A percentile compares a stretch with the other conserved stretches of the same genome.
phyloP scores from a whole-genome alignment of 139 green algal species.

The Astrephomene gubernaculifera region DNA sequence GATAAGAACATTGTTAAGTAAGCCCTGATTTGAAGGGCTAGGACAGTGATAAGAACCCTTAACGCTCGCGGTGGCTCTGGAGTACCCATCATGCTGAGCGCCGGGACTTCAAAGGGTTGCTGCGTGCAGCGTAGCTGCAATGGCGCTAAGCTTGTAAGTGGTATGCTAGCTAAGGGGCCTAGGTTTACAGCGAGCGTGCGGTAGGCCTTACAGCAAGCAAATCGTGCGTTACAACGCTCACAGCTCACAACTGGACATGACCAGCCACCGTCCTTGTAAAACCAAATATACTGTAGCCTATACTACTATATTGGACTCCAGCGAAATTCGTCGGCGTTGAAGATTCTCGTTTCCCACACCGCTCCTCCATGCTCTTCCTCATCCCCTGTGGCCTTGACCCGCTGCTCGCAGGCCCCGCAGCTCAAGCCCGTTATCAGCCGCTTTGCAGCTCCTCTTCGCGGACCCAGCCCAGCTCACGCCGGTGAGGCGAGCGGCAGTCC shows the following conservation, averaged over 20 bases:
- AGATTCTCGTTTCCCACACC: not conserved
- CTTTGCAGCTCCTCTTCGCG: not conserved
- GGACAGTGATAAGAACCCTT: not conserved
- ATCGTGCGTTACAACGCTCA: not conserved
- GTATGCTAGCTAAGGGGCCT: not conserved
- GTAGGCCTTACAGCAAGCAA: slow-evolving; percentile 27
- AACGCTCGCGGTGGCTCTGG: not conserved
- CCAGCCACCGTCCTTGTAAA: no score
- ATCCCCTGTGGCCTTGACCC: not conserved
- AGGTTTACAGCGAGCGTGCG: not conserved
- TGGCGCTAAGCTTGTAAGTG: slow-evolving; percentile 16
- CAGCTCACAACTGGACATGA: not conserved
- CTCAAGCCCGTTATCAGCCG: not conserved
- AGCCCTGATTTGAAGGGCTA: not conserved
- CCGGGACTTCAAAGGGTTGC: not conserved
- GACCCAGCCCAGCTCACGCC: not conserved
- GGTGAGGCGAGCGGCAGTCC: slow-evolving; percentile 5
- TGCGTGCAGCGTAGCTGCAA: slow-evolving; percentile 17
- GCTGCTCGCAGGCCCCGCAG: not conserved
- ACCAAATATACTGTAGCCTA: not conserved
- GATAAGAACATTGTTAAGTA: no score
- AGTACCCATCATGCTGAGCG: slow-evolving; percentile 5
- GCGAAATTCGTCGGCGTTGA: slow-evolving; percentile 18
- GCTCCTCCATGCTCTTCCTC: not conserved
- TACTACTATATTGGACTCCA: not conserved